Evolutionary conservation across 345 rosid genomes (phyloP).

Genomic region (Sonneratia alba): DNA sequence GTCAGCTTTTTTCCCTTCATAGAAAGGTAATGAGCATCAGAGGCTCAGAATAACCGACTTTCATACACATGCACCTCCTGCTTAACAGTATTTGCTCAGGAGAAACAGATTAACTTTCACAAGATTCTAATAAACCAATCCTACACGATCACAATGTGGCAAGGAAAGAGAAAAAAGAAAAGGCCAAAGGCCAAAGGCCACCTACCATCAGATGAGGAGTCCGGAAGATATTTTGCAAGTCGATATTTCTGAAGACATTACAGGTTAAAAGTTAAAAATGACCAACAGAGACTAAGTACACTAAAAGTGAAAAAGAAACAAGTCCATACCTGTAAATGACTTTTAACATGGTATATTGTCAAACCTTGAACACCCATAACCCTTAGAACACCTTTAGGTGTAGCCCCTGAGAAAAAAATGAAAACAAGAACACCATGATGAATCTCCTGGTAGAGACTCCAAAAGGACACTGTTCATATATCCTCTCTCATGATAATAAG

Average conservation of each 20-base stretch:
- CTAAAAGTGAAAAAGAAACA: conserved; percentile 8
- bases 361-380: conserved; percentile 97
- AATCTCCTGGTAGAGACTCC: background rate
- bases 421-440: background rate
- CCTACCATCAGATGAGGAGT: conserved; percentile 90
- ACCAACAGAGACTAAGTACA: background rate
- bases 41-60: background rate
- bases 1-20: conserved; percentile 76
- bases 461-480: background rate
- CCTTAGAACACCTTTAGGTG: conserved; percentile 97
- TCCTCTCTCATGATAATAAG: background rate
- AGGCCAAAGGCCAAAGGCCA: background rate
- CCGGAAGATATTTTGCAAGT: conserved; percentile 96
- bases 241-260: conserved; percentile 75
- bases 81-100: background rate
- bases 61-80: background rate
- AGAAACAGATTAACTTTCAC: background rate
- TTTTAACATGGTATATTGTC: conserved; percentile 97
- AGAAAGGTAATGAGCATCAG: conserved; percentile 15
- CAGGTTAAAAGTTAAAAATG: conserved; percentile 9
- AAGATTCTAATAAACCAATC: background rate
- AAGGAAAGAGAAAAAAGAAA: background rate
- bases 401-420: conserved; percentile 55
- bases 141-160: background rate
- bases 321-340: conserved; percentile 77